These are phyloP conservation scores for Galerina marginata DNA, from an alignment of 768 basidiomycete genomes.

Conservation along the genomic window DNA sequence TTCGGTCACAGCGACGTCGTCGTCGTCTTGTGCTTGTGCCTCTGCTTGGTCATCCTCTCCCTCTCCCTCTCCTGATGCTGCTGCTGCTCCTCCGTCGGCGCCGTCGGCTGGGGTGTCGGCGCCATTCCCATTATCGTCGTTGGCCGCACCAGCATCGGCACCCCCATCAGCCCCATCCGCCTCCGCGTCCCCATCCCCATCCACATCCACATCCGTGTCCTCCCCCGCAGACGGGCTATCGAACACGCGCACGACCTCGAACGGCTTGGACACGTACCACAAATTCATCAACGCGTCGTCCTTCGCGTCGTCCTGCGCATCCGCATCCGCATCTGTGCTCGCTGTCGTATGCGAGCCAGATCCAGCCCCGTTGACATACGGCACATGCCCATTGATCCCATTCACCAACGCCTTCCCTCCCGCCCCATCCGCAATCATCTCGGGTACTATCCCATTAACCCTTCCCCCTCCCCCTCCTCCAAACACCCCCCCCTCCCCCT, in stretches of 20 bases:
- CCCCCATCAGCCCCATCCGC: slow-evolving; percentile 40
- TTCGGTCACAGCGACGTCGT: slow-evolving; percentile 39
- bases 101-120: neutral
- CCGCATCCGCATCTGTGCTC: neutral
- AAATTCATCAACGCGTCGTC: slow-evolving; percentile 67
- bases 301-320: slow-evolving; percentile 24
- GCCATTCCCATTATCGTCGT: neutral
- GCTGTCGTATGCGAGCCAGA: neutral
- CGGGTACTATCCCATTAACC: no score
- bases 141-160: neutral
- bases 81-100: neutral
- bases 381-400: slow-evolving; percentile 1
- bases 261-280: slow-evolving; percentile 75
- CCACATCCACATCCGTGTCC: no score
- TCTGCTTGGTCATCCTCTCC: no score
- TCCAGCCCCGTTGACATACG: neutral
- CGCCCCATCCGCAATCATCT: no score
- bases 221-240: slow-evolving; percentile 38
- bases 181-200: slow-evolving; percentile 45
- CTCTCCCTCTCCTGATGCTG: slow-evolving; percentile 14
- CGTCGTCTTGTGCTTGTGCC: slow-evolving; percentile 37
- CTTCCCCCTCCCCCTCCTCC: neutral
- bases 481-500: slow-evolving; percentile 11
- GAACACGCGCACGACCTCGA: slow-evolving; percentile 71
- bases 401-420: neutral